phyloP scores from a whole-genome alignment of 805 yeast species.

The Yarrowia porcina region DNA sequence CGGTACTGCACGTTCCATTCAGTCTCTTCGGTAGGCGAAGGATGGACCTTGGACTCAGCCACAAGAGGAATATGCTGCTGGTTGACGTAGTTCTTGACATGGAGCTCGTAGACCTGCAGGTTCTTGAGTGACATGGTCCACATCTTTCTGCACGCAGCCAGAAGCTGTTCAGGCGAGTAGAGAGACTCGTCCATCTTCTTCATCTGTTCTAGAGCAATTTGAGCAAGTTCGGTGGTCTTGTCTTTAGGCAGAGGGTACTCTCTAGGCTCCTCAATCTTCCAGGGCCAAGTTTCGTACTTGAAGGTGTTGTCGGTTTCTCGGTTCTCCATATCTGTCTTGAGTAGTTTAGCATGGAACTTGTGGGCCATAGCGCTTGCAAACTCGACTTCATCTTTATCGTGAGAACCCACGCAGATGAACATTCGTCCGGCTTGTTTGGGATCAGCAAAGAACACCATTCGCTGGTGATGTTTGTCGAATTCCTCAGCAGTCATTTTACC shows the following conservation, averaged over 20 bases:
- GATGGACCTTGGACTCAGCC: neutral
- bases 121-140: neutral
- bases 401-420: conserved; percentile 1
- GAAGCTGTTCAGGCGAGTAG: neutral
- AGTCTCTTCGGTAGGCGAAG: conserved; percentile 4
- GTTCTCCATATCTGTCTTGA: neutral
- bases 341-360: conserved; percentile 1
- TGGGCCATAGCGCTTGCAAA: neutral
- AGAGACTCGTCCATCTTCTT: neutral
- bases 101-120: neutral
- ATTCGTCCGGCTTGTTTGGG: conserved; percentile 14
- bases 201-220: neutral
- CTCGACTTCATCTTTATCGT: neutral
- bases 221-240: neutral
- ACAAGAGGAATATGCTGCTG: neutral
- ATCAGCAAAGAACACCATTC: conserved; percentile 4
- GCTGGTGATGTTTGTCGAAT: conserved; percentile 4
- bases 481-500: neutral
- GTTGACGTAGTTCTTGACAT: conserved; percentile 17
- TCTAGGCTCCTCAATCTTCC: neutral
- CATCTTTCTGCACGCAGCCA: neutral
- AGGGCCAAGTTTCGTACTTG: conserved; percentile 12
- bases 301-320: neutral
- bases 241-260: neutral
- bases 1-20: conserved; percentile 24